Conservation (phyloP, 345 rosid genomes). For the Lenwebbia sp. region DNA sequence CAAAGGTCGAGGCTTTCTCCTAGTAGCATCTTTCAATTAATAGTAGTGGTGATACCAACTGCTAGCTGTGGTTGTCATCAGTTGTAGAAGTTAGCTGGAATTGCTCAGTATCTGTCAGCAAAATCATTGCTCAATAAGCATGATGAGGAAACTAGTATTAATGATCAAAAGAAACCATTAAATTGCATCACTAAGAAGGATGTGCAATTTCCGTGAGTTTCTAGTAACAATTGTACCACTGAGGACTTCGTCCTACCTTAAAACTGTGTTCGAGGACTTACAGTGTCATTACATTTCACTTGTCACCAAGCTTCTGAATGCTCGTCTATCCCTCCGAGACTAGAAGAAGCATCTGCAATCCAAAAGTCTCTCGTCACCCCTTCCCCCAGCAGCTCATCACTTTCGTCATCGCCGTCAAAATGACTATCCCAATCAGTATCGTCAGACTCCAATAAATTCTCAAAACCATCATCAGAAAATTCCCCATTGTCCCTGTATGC, state of each 20-base stretch:
- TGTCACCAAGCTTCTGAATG: slow-evolving; percentile 43
- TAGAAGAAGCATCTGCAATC: slow-evolving; percentile 28
- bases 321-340: slow-evolving; percentile 1
- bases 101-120: background rate
- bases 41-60: background rate
- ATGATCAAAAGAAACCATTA: background rate
- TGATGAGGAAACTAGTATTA: background rate
- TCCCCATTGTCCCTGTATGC: slow-evolving; percentile 7
- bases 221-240: background rate
- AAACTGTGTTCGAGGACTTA: background rate
- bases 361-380: slow-evolving; percentile 33
- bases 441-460: slow-evolving; percentile 51
- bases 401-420: slow-evolving; percentile 4
- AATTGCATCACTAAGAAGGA: background rate
- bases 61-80: background rate
- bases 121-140: background rate
- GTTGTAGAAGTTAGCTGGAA: background rate
- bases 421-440: slow-evolving; percentile 43
- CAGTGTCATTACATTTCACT: background rate
- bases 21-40: background rate
- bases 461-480: slow-evolving; percentile 62
- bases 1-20: background rate
- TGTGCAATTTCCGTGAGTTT: background rate
- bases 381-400: background rate
- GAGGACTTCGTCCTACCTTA: background rate